phyloP scores from a whole-genome alignment of 805 yeast species.

The Wickerhamiella domercqiae region DNA sequence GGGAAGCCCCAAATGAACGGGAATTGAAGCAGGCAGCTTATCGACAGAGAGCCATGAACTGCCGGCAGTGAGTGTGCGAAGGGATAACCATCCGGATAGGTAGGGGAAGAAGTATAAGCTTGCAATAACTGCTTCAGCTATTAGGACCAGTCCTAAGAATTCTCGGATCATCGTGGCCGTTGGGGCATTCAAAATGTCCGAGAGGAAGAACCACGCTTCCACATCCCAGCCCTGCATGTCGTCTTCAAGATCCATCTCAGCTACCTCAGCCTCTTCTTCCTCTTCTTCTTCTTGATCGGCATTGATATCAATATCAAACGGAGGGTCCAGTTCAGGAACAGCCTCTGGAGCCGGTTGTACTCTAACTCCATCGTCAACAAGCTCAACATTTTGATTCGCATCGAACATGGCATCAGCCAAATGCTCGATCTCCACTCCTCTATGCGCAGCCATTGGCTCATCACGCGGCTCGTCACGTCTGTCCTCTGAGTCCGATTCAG shows the following conservation, averaged over 20 bases:
- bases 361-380: not conserved
- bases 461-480: too few species aligned
- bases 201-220: not conserved
- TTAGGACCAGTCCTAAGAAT: not conserved
- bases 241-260: not conserved
- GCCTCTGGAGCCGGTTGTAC: not conserved
- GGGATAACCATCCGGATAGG: conserved; percentile 1
- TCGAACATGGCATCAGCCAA: too few species aligned
- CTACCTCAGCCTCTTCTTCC: too few species aligned
- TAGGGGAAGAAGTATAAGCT: conserved; percentile 3
- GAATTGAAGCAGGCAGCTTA: conserved; percentile 1
- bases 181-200: too few species aligned
- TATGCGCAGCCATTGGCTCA: too few species aligned
- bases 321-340: not conserved
- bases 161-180: not conserved
- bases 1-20: conserved; percentile 2
- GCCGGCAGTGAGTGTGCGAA: too few species aligned
- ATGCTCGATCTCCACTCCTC: too few species aligned
- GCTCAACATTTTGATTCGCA: not conserved
- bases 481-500: not conserved
- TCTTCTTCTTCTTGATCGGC: not conserved
- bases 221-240: not conserved
- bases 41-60: not conserved
- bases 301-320: not conserved
- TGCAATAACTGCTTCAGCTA: not conserved